Conservation (phyloP, 345 rosid species). For the Moricandia moricandioides region DNA sequence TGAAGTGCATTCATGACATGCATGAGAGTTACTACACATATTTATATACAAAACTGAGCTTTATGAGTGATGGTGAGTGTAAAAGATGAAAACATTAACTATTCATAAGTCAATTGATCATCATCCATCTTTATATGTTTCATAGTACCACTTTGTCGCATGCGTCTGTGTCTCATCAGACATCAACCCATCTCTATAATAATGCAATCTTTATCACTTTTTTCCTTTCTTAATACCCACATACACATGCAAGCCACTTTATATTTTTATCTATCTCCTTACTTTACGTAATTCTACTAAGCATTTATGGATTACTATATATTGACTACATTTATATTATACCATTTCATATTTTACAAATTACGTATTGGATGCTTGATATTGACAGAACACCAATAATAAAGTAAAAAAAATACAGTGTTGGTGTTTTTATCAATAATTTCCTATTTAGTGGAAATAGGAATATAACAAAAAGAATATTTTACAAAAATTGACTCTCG, state of each 20-base stretch:
- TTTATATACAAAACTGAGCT: slow-evolving; percentile 9
- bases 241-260: slow-evolving; percentile 36
- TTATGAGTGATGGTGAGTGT: slow-evolving; percentile 29
- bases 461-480: neutral
- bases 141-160: slow-evolving; percentile 40
- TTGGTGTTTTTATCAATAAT: neutral
- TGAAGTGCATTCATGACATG: neutral
- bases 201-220: slow-evolving; percentile 34
- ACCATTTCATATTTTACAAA: neutral
- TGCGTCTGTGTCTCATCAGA: slow-evolving; percentile 33
- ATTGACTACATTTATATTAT: neutral
- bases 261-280: slow-evolving; percentile 13
- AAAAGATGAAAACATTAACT: slow-evolving; percentile 36
- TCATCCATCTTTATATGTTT: slow-evolving; percentile 34
- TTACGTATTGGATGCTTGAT: neutral
- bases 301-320: neutral
- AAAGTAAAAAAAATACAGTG: neutral
- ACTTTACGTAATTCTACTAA: slow-evolving; percentile 7
- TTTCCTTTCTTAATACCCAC: slow-evolving; percentile 28
- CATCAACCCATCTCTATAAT: slow-evolving; percentile 33
- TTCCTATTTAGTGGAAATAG: neutral
- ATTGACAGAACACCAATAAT: neutral
- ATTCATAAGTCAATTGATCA: slow-evolving; percentile 38
- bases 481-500: neutral
- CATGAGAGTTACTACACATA: slow-evolving; percentile 11